These are phyloP conservation scores for Ambrosiella xylebori DNA, from an alignment of 2,329 filamentous ascomycete genomes.

Conservation along the genomic window DNA sequence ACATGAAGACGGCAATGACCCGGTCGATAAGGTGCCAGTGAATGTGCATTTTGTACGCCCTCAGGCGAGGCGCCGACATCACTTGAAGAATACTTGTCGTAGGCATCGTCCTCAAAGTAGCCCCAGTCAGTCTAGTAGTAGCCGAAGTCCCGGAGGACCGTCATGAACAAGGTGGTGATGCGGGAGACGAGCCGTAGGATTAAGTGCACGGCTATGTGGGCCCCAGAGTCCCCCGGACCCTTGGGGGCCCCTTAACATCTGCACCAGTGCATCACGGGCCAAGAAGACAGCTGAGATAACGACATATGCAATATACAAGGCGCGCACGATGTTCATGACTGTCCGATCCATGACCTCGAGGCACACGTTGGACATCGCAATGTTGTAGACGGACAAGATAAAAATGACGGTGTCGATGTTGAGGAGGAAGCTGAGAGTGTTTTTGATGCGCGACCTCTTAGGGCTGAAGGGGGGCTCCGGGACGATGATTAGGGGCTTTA, in stretches of 20 bases:
- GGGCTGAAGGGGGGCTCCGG: neutral
- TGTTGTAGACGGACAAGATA: neutral
- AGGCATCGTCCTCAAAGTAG: neutral
- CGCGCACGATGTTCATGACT: neutral
- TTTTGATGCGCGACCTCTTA: neutral
- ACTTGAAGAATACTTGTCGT: neutral
- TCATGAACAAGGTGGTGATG: neutral
- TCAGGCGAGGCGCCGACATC: neutral
- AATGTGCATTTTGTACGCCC: neutral
- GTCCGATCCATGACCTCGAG: neutral
- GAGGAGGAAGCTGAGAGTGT: neutral
- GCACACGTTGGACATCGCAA: neutral
- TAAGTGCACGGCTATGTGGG: slow-evolving; percentile 15
- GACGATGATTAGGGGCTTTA: neutral
- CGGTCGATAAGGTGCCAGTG: neutral
- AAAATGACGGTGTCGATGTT: slow-evolving; percentile 1
- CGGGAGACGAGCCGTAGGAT: slow-evolving; percentile 14
- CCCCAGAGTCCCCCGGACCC: slow-evolving; percentile 13
- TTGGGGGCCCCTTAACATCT: neutral
- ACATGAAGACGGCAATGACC: neutral
- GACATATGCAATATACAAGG: neutral
- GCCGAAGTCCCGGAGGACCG: neutral
- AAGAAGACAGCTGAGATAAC: neutral
- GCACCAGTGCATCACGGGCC: neutral
- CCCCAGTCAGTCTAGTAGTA: neutral